Conservation (phyloP, 441 rosid genomes). For the Flueggea neowawraea region DNA sequence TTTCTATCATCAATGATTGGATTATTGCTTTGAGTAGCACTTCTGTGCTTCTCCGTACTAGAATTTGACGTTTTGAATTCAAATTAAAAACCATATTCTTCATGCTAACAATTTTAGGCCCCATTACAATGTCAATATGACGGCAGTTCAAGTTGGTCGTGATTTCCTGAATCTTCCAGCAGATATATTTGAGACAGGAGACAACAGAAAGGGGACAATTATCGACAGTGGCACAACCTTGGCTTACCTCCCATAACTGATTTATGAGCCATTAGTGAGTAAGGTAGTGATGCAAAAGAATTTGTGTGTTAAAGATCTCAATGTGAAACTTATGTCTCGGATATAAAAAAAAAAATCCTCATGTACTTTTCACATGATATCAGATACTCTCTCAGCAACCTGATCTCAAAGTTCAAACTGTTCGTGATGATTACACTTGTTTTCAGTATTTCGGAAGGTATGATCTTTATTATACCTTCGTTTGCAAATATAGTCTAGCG, state of each 20-base stretch:
- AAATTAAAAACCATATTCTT: constrained; percentile 14
- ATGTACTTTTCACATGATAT: constrained; percentile 12
- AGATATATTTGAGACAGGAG: constrained; percentile 69
- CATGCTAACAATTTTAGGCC: constrained; percentile 50
- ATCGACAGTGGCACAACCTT: constrained; percentile 98
- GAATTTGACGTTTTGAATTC: constrained; percentile 15
- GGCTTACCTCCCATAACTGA: constrained; percentile 93
- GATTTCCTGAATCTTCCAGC: constrained; percentile 61
- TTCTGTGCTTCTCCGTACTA: neutral
- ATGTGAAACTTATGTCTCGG: constrained; percentile 5
- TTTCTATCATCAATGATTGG: too few relatives aligned
- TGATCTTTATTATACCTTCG: constrained; percentile 10
- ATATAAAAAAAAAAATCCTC: too few relatives aligned
- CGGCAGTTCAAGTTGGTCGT: constrained; percentile 90
- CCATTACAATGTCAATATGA: constrained; percentile 98
- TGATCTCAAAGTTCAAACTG: constrained; percentile 60
- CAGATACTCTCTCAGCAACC: constrained; percentile 88
- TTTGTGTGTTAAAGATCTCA: constrained; percentile 11
- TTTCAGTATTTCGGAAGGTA: constrained; percentile 90
- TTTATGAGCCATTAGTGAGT: constrained; percentile 76
- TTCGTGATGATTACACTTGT: constrained; percentile 82
- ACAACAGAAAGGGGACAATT: constrained; percentile 66
- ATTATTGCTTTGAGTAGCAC: too few relatives aligned
- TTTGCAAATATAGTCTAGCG: constrained; percentile 1
- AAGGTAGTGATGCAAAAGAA: constrained; percentile 41